phyloP scores from a whole-genome alignment of 1,139 yeast genomes.

The Yamadazyma conglobata region DNA sequence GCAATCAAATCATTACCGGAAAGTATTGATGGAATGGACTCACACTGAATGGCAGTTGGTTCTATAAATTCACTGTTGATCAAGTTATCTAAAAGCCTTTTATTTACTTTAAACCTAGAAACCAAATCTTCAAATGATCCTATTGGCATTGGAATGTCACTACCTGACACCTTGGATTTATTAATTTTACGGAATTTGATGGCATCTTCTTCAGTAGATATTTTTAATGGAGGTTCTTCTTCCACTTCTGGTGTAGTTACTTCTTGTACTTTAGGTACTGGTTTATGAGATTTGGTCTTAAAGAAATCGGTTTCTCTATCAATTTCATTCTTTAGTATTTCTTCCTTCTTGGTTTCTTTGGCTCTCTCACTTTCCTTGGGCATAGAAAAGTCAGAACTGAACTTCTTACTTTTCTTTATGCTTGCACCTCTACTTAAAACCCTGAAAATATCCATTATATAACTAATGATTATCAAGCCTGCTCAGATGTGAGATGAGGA shows the following conservation, averaged over 20 bases:
- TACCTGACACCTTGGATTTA: constrained; percentile 67
- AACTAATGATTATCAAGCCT: too few species aligned
- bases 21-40: constrained; percentile 69
- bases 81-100: constrained; percentile 60
- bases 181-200: constrained; percentile 49
- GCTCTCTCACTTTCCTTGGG: constrained; percentile 26
- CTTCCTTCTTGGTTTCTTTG: constrained; percentile 16
- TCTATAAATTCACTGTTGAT: constrained; percentile 67
- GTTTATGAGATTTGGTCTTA: constrained; percentile 45
- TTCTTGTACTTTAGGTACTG: constrained; percentile 18
- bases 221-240: constrained; percentile 40
- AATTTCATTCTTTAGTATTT: constrained; percentile 11
- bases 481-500: constrained; percentile 6
- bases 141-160: constrained; percentile 80
- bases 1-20: constrained; percentile 70
- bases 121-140: constrained; percentile 83
- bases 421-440: constrained; percentile 84
- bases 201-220: constrained; percentile 58
- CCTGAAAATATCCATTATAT: constrained; percentile 80
- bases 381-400: constrained; percentile 43
- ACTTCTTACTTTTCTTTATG: constrained; percentile 52
- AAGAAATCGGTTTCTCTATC: constrained; percentile 18
- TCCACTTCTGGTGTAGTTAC: constrained; percentile 21
- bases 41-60: constrained; percentile 92
- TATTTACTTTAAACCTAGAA: constrained; percentile 63